Base-by-base conservation (phyloP, 768 basidiomycete species). In the Clavaria fumosa region DNA sequence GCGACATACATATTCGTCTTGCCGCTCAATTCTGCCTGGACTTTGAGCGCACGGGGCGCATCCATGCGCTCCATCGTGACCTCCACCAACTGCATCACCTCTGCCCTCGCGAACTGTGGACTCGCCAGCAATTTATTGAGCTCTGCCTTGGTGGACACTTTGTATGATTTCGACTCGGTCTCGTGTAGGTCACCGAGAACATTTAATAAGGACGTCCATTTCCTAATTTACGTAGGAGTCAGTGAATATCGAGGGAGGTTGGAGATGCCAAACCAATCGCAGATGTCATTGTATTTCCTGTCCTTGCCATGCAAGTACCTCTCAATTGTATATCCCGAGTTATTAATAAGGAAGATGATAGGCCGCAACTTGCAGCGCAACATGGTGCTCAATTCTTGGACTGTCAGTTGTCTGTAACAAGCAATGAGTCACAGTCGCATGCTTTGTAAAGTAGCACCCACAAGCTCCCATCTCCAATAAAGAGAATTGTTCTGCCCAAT, bases 311-410 rank as follows among this genome's bases (percentile, higher is more conserved):
- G 81, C 31, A 82, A 62, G 45, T 64, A 69, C 12, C 80, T 70
- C 61, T 97, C 91, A 37, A 97, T 88, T 14, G 82, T 82, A 58
- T 93, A 93, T 0, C 84, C 80, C 12, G 60, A 63, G 53, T 85
- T 86, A 54, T 85, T 85, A 34, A 86, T 55, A 14, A 86, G 62
- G 55, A 90, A 90, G 22, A 90, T 65, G 54, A 89, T 84, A 4
- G 93, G 90, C 45, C 67, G 77, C 23, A 91, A 53, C 5, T 67
- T 70, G 39, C 69, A 56, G 28, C 67, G 68, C 32, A 90, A 68
- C 80, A 93, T 91, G 0, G 81, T 78, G 4, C 84, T 80, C 10
- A 86, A 53, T 50, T 91, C 85, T 55, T 90, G 86, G 4, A 82
- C 75, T 0, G 77, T 75, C 14, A 85, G 57, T 60, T 85, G 82